These are phyloP conservation scores for Tagetes patula DNA, from an alignment of 129 eudicot genomes.

Conservation along the genomic window DNA sequence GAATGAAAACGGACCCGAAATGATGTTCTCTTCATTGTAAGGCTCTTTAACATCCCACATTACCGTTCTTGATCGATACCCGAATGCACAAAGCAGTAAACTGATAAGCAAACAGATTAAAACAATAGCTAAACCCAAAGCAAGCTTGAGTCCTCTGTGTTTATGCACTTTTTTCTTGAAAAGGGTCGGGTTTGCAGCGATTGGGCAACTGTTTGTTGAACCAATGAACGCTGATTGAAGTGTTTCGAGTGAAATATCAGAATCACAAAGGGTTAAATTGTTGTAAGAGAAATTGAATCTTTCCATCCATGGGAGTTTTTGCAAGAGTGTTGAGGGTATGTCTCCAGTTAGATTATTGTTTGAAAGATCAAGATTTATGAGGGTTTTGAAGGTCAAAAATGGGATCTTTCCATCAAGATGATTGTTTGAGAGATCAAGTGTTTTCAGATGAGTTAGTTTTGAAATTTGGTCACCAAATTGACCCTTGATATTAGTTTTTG, in stretches of 20 bases:
- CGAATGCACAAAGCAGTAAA: slow-evolving; percentile 62
- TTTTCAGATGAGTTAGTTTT: slow-evolving; percentile 43
- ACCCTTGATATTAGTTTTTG: slow-evolving; percentile 55
- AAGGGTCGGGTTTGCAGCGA: slow-evolving; percentile 73
- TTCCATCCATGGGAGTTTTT: slow-evolving; percentile 65
- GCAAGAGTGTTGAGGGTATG: slow-evolving; percentile 52
- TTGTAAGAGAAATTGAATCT: slow-evolving; percentile 81
- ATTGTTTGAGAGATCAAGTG: slow-evolving; percentile 66
- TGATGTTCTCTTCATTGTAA: slow-evolving; percentile 50
- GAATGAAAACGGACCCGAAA: slow-evolving; percentile 88
- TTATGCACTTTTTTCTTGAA: slow-evolving; percentile 45
- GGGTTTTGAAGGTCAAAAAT: slow-evolving; percentile 40
- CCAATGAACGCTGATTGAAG: slow-evolving; percentile 64
- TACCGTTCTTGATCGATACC: slow-evolving; percentile 59
- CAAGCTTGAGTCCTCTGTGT: slow-evolving; percentile 67
- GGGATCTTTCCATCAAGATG: slow-evolving; percentile 59
- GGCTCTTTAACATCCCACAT: slow-evolving; percentile 65
- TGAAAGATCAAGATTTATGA: slow-evolving; percentile 62
- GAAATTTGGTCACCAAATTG: slow-evolving; percentile 48
- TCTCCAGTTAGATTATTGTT: slow-evolving; percentile 71
- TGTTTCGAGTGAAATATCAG: slow-evolving; percentile 48
- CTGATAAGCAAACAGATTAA: slow-evolving; percentile 55
- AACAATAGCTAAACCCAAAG: slow-evolving; percentile 53
- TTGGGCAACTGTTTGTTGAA: slow-evolving; percentile 63
- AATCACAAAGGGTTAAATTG: slow-evolving; percentile 67